Conservation (phyloP, 345 rosid species). For the Arabidopsis arenosa region DNA sequence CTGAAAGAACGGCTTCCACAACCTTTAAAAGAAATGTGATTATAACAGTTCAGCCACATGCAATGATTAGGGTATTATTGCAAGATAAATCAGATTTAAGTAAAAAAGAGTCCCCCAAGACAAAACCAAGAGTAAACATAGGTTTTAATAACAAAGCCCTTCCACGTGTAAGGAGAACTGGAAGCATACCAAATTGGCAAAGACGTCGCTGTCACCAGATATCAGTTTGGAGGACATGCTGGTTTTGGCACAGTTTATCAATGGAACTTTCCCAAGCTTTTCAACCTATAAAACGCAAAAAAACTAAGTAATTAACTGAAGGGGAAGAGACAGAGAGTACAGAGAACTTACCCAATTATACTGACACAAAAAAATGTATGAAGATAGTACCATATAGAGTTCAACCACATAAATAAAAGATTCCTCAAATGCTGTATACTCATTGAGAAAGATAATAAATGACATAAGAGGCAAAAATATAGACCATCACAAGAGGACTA, state of each 20-base stretch:
- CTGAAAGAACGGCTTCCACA: conserved; percentile 84
- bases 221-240: conserved; percentile 99
- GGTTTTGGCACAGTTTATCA: conserved; percentile 94
- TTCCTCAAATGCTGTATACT: background rate
- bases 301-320: background rate
- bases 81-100: conserved; percentile 4
- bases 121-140: background rate
- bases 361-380: background rate
- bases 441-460: background rate
- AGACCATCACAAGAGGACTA: conserved; percentile 32
- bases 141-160: background rate
- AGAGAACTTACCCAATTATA: background rate
- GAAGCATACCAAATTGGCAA: conserved; percentile 81
- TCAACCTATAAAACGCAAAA: conserved; percentile 61
- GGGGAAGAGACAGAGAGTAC: background rate
- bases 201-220: conserved; percentile 88
- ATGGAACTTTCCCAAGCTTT: conserved; percentile 90
- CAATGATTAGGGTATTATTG: conserved; percentile 4
- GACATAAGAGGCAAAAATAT: background rate
- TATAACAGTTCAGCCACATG: conserved; percentile 16
- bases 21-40: conserved; percentile 52
- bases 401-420: background rate
- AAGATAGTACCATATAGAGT: background rate
- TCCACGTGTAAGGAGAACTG: background rate
- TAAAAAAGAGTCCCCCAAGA: background rate